Conservation (phyloP, 140 eudicot genomes). For the Erigeron philadelphicus region DNA sequence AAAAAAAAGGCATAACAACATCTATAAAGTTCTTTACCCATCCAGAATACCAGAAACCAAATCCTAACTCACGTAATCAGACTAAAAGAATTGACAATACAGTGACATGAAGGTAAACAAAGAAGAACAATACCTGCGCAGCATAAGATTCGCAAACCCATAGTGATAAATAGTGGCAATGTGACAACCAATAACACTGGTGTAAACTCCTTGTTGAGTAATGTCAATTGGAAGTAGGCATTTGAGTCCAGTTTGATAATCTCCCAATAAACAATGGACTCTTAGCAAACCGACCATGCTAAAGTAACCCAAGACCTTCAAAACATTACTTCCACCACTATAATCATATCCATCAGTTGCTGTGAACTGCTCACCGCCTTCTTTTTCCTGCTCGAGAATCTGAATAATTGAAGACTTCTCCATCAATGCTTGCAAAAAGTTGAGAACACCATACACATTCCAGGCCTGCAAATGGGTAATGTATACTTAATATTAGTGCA, state of each 20-base stretch:
- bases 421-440: slow-evolving; percentile 87
- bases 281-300: slow-evolving; percentile 94
- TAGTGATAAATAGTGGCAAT: slow-evolving; percentile 86
- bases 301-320: slow-evolving; percentile 89
- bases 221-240: slow-evolving; percentile 88
- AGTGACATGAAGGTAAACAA: not conserved
- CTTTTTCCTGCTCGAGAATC: slow-evolving; percentile 73
- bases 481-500: not conserved
- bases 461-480: slow-evolving; percentile 56
- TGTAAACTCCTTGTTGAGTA: slow-evolving; percentile 83
- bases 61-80: too few species aligned
- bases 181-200: slow-evolving; percentile 87
- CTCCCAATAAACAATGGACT: slow-evolving; percentile 92
- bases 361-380: slow-evolving; percentile 84
- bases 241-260: slow-evolving; percentile 89
- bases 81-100: not conserved
- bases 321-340: slow-evolving; percentile 88
- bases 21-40: too few species aligned
- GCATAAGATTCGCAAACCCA: slow-evolving; percentile 96
- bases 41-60: too few species aligned
- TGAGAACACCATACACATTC: slow-evolving; percentile 96
- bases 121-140: slow-evolving; percentile 55
- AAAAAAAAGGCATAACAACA: too few species aligned
- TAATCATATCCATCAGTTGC: slow-evolving; percentile 84
- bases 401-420: slow-evolving; percentile 79